These are phyloP conservation scores for Cytospora leucostoma DNA, from an alignment of 2,329 filamentous ascomycete genomes.

Conservation along the genomic window DNA sequence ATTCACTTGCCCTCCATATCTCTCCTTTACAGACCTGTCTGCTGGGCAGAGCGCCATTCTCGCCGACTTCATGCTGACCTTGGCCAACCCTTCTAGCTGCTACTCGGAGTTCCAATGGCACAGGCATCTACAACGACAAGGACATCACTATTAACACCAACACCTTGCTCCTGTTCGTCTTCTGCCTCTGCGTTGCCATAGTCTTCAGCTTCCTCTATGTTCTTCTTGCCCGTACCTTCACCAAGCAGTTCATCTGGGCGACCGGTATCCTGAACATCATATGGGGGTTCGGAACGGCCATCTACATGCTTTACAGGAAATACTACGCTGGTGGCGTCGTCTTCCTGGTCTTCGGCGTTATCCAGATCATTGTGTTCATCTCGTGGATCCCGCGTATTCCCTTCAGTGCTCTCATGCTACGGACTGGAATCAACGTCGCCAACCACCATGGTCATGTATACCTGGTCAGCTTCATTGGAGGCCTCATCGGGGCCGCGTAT, in stretches of 20 bases:
- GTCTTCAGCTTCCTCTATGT: slow-evolving; percentile 78
- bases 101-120: slow-evolving; percentile 64
- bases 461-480: slow-evolving; percentile 80
- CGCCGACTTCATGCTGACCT: slow-evolving; percentile 16
- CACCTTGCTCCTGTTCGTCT: slow-evolving; percentile 81
- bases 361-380: slow-evolving; percentile 80
- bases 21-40: not conserved
- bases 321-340: slow-evolving; percentile 87
- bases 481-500: slow-evolving; percentile 72
- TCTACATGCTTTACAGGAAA: slow-evolving; percentile 77
- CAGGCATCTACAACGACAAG: slow-evolving; percentile 71
- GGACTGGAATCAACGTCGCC: slow-evolving; percentile 81
- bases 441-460: slow-evolving; percentile 86
- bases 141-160: slow-evolving; percentile 72
- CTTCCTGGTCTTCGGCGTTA: slow-evolving; percentile 79
- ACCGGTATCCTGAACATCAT: slow-evolving; percentile 87
- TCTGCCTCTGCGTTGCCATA: slow-evolving; percentile 72
- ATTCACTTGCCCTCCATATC: not conserved
- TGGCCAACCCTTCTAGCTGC: slow-evolving; percentile 34
- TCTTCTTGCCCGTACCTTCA: slow-evolving; percentile 71
- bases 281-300: slow-evolving; percentile 80
- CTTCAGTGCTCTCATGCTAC: slow-evolving; percentile 87
- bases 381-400: slow-evolving; percentile 90
- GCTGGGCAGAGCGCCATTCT: too few relatives aligned
- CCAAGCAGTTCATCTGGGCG: slow-evolving; percentile 90